Percentiles rank a stretch among this genome's conserved stretches.
These are phyloP conservation scores for Phytophthora vignae DNA, from an alignment of 352 stramenopile genomes.

Conservation along the genomic window DNA sequence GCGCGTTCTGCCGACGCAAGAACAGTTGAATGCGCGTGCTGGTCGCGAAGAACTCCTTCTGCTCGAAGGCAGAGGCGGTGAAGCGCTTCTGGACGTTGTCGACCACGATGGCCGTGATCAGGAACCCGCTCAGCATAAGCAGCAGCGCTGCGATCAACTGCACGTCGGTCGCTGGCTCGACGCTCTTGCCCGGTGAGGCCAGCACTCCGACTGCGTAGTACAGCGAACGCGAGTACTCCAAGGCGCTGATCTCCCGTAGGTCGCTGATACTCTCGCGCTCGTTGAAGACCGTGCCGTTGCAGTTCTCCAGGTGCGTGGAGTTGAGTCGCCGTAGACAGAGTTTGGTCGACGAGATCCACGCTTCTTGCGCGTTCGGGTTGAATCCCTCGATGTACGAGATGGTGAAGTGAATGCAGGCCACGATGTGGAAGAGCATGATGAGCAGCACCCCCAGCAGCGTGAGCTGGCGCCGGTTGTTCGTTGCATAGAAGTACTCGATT, in stretches of 20 bases:
- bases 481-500: slow-evolving; percentile 52
- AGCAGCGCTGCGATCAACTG: slow-evolving; percentile 44
- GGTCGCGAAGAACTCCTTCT: slow-evolving; percentile 62
- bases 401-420: slow-evolving; percentile 53
- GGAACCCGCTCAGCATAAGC: slow-evolving; percentile 52
- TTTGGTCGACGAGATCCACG: slow-evolving; percentile 38
- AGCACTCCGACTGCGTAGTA: slow-evolving; percentile 52
- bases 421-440: slow-evolving; percentile 57
- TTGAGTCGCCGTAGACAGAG: slow-evolving; percentile 33
- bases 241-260: slow-evolving; percentile 12
- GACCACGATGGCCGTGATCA: slow-evolving; percentile 51
- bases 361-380: slow-evolving; percentile 22
- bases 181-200: slow-evolving; percentile 45
- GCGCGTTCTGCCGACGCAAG: slow-evolving; percentile 53
- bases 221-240: slow-evolving; percentile 48
- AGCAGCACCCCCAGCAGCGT: slow-evolving; percentile 46
- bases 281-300: slow-evolving; percentile 7
- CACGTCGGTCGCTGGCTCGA: slow-evolving; percentile 46
- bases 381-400: slow-evolving; percentile 45
- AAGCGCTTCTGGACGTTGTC: slow-evolving; percentile 62
- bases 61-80: slow-evolving; percentile 55
- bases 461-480: slow-evolving; percentile 53
- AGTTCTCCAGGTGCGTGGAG: slow-evolving; percentile 17
- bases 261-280: slow-evolving; percentile 16
- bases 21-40: slow-evolving; percentile 63